A percentile compares a stretch with the other conserved stretches of the same genome.
These are phyloP conservation scores for Arabidopsis arenosa DNA, from an alignment of 345 rosid genomes.

Conservation along the genomic window DNA sequence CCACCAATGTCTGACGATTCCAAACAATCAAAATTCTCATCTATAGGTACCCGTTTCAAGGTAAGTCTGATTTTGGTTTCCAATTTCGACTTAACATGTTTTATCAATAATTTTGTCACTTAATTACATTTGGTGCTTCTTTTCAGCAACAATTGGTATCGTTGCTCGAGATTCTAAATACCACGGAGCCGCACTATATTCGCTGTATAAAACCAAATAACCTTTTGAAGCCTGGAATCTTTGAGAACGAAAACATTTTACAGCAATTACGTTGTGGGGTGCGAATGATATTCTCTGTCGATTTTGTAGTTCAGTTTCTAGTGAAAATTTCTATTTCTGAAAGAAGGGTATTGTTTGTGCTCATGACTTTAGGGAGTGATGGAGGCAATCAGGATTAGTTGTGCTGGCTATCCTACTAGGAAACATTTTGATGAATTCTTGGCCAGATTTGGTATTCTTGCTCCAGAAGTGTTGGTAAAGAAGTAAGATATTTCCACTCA, in stretches of 20 bases:
- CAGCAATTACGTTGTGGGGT: slow-evolving; percentile 99
- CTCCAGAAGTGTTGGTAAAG: slow-evolving; percentile 80
- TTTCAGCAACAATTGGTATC: slow-evolving; percentile 90
- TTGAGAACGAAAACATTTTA: slow-evolving; percentile 83
- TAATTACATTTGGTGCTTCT: slow-evolving; percentile 35
- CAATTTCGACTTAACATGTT: slow-evolving; percentile 6
- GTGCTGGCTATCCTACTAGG: slow-evolving; percentile 98
- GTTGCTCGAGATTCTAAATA: slow-evolving; percentile 93
- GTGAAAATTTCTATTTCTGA: background rate
- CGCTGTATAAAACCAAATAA: slow-evolving; percentile 99
- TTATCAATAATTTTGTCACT: slow-evolving; percentile 10
- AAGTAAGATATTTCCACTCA: slow-evolving; percentile 54
- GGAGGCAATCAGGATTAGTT: slow-evolving; percentile 99
- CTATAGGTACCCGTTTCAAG: slow-evolving; percentile 99
- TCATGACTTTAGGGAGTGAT: slow-evolving; percentile 79
- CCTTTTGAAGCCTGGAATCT: slow-evolving; percentile 94
- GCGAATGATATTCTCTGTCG: slow-evolving; percentile 45
- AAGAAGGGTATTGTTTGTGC: slow-evolving; percentile 15
- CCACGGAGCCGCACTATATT: slow-evolving; percentile 97
- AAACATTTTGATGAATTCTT: slow-evolving; percentile 87
- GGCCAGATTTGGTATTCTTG: slow-evolving; percentile 89
- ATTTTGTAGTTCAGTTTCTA: slow-evolving; percentile 18
- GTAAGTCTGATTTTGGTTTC: slow-evolving; percentile 49
- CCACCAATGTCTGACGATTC: slow-evolving; percentile 81
- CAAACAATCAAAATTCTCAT: slow-evolving; percentile 92